These are phyloP conservation scores for Leptomonas seymouri DNA, from an alignment of 208 protist species.

Conservation along the genomic window DNA sequence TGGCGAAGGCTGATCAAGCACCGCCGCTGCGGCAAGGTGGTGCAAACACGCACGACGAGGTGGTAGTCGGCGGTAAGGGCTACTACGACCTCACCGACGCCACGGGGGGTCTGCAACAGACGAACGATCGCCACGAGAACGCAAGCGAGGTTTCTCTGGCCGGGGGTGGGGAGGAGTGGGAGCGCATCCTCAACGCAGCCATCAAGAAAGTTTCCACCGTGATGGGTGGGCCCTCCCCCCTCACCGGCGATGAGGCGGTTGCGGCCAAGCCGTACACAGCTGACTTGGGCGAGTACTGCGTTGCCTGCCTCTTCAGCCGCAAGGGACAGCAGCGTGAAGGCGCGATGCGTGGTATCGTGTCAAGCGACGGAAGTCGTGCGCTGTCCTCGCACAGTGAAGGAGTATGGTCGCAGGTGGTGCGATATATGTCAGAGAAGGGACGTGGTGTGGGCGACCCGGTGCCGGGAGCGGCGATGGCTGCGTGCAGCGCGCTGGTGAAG, in stretches of 20 bases:
- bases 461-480: conserved; percentile 64
- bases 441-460: conserved; percentile 75
- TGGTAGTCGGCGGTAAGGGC: conserved; percentile 56
- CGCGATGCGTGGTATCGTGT: conserved; percentile 64
- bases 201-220: conserved; percentile 49
- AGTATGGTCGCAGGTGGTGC: conserved; percentile 46
- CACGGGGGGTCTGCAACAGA: conserved; percentile 21
- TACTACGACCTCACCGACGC: conserved; percentile 61
- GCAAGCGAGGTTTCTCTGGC: conserved; percentile 33
- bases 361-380: conserved; percentile 46
- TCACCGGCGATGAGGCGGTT: conserved; percentile 44
- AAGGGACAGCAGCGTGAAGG: conserved; percentile 77
- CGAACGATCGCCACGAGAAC: neutral
- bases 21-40: conserved; percentile 8
- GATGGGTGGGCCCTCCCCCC: conserved; percentile 32
- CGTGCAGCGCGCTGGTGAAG: conserved; percentile 67
- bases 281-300: conserved; percentile 75
- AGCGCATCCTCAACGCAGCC: conserved; percentile 60
- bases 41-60: conserved; percentile 57
- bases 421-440: conserved; percentile 65
- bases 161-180: conserved; percentile 67
- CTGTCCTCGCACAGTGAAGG: conserved; percentile 45
- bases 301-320: conserved; percentile 69
- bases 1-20: neutral
- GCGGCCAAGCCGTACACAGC: conserved; percentile 50